phyloP scores from a whole-genome alignment of 2,329 filamentous ascomycete species.

The Apiospora kogelbergensis region DNA sequence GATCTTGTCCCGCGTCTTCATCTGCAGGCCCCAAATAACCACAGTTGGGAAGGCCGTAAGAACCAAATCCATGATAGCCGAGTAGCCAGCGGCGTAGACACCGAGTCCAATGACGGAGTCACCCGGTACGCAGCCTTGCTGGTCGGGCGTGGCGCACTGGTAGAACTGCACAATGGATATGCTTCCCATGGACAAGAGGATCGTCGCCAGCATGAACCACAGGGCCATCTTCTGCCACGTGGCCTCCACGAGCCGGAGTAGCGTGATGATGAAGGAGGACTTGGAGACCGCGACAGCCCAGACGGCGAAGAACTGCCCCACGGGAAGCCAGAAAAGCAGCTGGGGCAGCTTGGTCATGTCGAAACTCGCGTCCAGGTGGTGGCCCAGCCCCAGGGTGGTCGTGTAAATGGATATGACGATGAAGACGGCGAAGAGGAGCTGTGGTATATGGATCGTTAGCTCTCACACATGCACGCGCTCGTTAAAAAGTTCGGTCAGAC shows the following conservation, averaged over 20 bases:
- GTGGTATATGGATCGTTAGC: background rate
- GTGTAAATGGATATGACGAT: conserved; percentile 14
- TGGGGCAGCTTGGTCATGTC: conserved; percentile 15
- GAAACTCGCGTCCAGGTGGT: conserved; percentile 13
- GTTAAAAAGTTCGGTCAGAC: background rate
- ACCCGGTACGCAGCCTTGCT: conserved; percentile 4
- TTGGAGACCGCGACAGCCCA: conserved; percentile 23
- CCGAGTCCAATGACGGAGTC: conserved; percentile 7
- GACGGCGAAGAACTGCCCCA: conserved; percentile 24
- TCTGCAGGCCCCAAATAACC: conserved; percentile 11
- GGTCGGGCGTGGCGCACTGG: conserved; percentile 14
- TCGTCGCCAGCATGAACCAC: conserved; percentile 23
- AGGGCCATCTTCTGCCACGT: conserved; percentile 20
- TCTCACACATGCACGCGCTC: background rate
- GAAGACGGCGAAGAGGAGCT: conserved; percentile 17
- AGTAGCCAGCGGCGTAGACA: conserved; percentile 10
- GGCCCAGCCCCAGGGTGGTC: conserved; percentile 13
- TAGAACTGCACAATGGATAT: conserved; percentile 18
- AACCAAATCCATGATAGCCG: conserved; percentile 9
- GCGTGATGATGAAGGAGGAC: conserved; percentile 25
- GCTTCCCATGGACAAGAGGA: conserved; percentile 20
- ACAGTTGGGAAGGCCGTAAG: background rate
- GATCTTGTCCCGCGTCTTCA: background rate
- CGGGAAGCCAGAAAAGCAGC: conserved; percentile 19
- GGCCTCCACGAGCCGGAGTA: conserved; percentile 20